These are phyloP conservation scores for Termitomyces sp. DNA, from an alignment of 768 basidiomycete genomes.

Conservation along the genomic window DNA sequence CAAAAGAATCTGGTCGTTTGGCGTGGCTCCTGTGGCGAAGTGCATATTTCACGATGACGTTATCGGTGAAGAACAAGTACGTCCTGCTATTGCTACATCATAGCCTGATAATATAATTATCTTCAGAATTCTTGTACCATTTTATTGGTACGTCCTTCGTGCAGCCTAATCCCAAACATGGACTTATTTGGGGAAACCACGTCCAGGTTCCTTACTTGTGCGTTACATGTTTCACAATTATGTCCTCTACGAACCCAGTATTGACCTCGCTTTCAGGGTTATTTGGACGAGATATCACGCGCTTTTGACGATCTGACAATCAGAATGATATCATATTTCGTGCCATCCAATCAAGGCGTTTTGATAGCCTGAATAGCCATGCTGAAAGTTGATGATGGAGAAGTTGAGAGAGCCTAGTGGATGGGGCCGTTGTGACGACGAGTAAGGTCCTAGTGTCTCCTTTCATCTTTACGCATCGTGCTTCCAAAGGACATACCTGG, in stretches of 20 bases:
- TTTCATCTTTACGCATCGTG: no score
- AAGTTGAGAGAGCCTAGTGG: no score
- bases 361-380: not conserved
- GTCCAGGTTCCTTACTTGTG: constrained; percentile 9
- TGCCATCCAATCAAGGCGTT: no score
- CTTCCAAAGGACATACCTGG: no score
- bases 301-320: constrained; percentile 38
- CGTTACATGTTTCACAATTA: not conserved
- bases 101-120: not conserved
- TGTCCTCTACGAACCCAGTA: not conserved
- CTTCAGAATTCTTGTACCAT: constrained; percentile 8
- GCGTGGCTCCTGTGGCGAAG: constrained; percentile 81
- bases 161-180: not conserved
- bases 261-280: constrained; percentile 4
- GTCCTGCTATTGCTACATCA: constrained; percentile 14
- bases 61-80: constrained; percentile 68
- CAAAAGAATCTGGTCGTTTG: constrained; percentile 58
- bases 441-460: no score
- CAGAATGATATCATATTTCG: not conserved
- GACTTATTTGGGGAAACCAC: not conserved
- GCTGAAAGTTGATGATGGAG: no score
- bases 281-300: constrained; percentile 51
- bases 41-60: constrained; percentile 74
- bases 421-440: no score
- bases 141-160: constrained; percentile 6